These are phyloP conservation scores for Bacidia gigantensis DNA, from an alignment of 495 filamentous ascomycete species.

Conservation along the genomic window DNA sequence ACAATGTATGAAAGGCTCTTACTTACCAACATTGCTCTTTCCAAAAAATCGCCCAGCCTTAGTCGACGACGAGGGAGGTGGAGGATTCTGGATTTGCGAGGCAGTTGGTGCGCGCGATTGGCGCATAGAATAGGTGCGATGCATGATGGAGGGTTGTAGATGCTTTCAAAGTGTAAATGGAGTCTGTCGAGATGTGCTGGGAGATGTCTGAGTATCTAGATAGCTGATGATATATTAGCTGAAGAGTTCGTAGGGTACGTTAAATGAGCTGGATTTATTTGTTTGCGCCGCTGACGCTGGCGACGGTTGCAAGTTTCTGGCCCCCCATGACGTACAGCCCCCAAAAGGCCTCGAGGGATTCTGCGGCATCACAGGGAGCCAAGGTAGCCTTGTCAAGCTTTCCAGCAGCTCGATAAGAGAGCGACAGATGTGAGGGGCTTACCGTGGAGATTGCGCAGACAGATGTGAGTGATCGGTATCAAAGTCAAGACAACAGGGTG, in stretches of 20 bases:
- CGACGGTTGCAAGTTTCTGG: not conserved
- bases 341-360: too few relatives aligned
- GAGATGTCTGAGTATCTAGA: too few relatives aligned
- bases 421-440: not conserved
- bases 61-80: conserved; percentile 78
- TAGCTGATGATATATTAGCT: too few relatives aligned
- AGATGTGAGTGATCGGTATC: conserved; percentile 1
- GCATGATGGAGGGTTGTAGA: conserved; percentile 43
- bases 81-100: conserved; percentile 81
- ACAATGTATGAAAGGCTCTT: too few relatives aligned
- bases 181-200: too few relatives aligned
- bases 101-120: conserved; percentile 86
- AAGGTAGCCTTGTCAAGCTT: too few relatives aligned
- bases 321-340: not conserved
- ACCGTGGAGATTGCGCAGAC: too few relatives aligned
- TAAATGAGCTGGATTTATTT: not conserved
- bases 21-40: conserved; percentile 67
- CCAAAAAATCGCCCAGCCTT: conserved; percentile 85
- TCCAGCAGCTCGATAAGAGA: too few relatives aligned
- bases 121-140: conserved; percentile 98
- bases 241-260: too few relatives aligned
- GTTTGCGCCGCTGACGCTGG: conserved; percentile 3
- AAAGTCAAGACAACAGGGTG: not conserved
- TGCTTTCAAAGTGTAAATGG: too few relatives aligned
- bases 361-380: too few relatives aligned